Evolutionary conservation across 257 asterid species (phyloP), one percentile per base, ranked within the genome.

Genomic region (Fraxinus excelsior): DNA sequence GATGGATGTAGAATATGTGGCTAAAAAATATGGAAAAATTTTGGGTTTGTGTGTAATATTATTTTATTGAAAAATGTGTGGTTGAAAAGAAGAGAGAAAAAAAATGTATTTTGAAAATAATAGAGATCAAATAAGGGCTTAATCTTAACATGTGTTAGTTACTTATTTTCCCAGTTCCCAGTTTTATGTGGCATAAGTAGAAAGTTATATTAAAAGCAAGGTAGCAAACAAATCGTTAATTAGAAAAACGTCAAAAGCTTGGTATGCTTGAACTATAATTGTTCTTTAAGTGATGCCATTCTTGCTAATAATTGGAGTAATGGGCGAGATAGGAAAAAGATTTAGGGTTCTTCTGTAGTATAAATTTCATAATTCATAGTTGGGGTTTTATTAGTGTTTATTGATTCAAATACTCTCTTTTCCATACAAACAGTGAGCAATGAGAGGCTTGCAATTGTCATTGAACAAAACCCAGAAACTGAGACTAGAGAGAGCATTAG

Each of bases 371-470:
- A 38, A n/a, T 60, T 67, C 5, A 49, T 64, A 72, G 37, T 10
- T 5, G 31, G 80, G 69, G 73, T 69, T 76, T 70, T 34, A 67
- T 29, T 71, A 88, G 87, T 85, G 88, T 73, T 83, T 35, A 66
- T 26, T 26, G 71, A 67, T 79, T 56, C 71, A 21, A 38, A 72
- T 75, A 4, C 58, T 26, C 29, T 21, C 67, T 13, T 83, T 26
- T 46, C 35, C 32, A 21, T 19, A 34, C 53, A 7, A 29, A 72
- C 44, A 1, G 14, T 14, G 14, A 40, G 78, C 82, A 73, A 92
- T 90, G 97, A 91, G 92, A 81, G 97, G 91, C 32, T 67, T 90
- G 0, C 90, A 92, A 80, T 67, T 92, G 26, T 89, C 93, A 7
- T 65, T 94, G 75, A 88, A 70, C 87, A 91, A 91, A 73, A 83